Percentiles rank a stretch among this genome's conserved stretches.
These are phyloP conservation scores for Fusarium sambucinum DNA, from an alignment of 2,329 filamentous ascomycete species.

Conservation along the genomic window DNA sequence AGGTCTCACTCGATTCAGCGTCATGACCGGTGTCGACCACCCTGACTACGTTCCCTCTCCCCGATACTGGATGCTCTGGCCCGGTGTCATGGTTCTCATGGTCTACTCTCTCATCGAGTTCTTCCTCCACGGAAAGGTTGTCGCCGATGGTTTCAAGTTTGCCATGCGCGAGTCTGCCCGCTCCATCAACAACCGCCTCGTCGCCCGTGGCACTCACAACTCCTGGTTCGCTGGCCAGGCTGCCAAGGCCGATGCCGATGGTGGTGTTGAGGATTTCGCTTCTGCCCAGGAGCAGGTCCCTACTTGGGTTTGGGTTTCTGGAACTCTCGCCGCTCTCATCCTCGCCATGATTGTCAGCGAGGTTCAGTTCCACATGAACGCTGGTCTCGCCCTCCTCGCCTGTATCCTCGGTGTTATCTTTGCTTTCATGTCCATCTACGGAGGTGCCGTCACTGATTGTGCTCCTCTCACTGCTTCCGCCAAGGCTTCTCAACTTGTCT, in stretches of 20 bases:
- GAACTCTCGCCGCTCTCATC: conserved; percentile 61
- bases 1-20: conserved; percentile 48
- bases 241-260: conserved; percentile 50
- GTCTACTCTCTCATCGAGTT: conserved; percentile 58
- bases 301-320: conserved; percentile 65
- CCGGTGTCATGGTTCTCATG: conserved; percentile 59
- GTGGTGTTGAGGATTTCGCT: conserved; percentile 56
- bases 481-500: conserved; percentile 77
- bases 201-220: conserved; percentile 50
- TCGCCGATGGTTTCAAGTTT: conserved; percentile 53
- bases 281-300: conserved; percentile 61
- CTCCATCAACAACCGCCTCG: conserved; percentile 50
- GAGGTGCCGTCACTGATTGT: conserved; percentile 66
- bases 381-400: conserved; percentile 67
- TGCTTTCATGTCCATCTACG: conserved; percentile 64
- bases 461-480: conserved; percentile 74
- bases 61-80: conserved; percentile 60
- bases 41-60: conserved; percentile 53
- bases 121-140: conserved; percentile 55
- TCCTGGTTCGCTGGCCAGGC: conserved; percentile 54
- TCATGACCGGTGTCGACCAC: conserved; percentile 48
- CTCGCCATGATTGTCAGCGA: conserved; percentile 65
- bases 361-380: conserved; percentile 67
- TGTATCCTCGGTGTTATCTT: conserved; percentile 69
- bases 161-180: conserved; percentile 50